Evolutionary conservation across 345 rosid genomes (phyloP).

Genomic region (Physaria fendleri): DNA sequence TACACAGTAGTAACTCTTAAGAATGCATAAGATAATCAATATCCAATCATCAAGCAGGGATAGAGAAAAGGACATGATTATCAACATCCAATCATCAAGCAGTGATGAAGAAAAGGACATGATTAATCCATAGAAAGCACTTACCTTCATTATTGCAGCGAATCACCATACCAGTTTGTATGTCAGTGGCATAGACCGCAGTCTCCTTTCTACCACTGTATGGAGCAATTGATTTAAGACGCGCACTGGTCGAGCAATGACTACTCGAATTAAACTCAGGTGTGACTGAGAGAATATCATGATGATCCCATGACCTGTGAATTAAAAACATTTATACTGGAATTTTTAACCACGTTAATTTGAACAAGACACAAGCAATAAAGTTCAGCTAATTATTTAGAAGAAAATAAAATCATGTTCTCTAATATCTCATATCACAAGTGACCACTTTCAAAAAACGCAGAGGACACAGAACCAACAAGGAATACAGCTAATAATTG

Average conservation of each 20-base stretch:
- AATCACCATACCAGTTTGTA: conserved; percentile 67
- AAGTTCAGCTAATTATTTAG: neutral
- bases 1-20: neutral
- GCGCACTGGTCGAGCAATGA: conserved; percentile 80
- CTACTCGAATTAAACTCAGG: conserved; percentile 80
- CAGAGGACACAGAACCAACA: neutral
- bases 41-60: neutral
- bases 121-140: neutral
- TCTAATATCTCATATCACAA: neutral
- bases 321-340: no score
- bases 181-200: conserved; percentile 85
- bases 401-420: neutral
- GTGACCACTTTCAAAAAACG: neutral
- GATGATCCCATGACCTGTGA: conserved; percentile 97
- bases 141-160: conserved; percentile 91
- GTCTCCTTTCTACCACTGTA: conserved; percentile 83
- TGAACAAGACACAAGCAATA: neutral
- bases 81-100: no score
- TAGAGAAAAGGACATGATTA: neutral
- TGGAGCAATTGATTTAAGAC: conserved; percentile 65
- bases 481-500: neutral
- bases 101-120: no score
- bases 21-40: neutral
- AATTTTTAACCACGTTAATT: no score
- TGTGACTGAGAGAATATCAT: conserved; percentile 65